Evolutionary conservation across 1,284 basidiomycete species (phyloP), one percentile per base, ranked within the genome.

Genomic region (Sporisorium graminicola): DNA sequence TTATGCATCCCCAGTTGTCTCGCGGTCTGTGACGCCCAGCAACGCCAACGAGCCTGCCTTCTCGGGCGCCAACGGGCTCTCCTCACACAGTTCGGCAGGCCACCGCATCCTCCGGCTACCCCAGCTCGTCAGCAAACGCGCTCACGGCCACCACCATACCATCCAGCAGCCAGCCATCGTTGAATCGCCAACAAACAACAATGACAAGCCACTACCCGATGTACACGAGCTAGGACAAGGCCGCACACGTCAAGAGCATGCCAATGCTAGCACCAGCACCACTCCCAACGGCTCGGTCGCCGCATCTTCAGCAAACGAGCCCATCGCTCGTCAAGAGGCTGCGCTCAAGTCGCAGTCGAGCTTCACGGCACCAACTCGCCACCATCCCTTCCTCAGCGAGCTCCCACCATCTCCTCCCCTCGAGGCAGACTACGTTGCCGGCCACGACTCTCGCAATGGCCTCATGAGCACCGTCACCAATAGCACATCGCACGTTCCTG

Each of bases 321-420:
- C 66, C 8, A 22, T 69, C 10, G 59, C 43, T 44, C 46, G 43
- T 33, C 65, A 77, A 16, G 72, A 74, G 46, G 57, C 56, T 27
- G 73, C 73, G 8, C 62, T 65, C 60, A 78, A 72, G 40, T 69
- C 66, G 12, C 70, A 73, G 44, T 65, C 62, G 24, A 69, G 67
- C 61, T 76, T 67, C 57, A 77, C 75, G 4, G 78, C 78, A 3
- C 75, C 75, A 4, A 72, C 75, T 12, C 65, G 75, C 10, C 72
- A 75, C 35, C 74, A 79, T 57, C 76, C 80, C 2, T 71, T 82
- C 22, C 65, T 80, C 53, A 73, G 77, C 66, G 80, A 82, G 59
- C 72, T 82, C 16, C 80, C 80, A 37, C 80, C 80, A 16, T 80
- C 78, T 1, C 80, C 80, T 18, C 80, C 80, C 3, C 70, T 81